Conservation (phyloP, 352 stramenopile species). For the Phytophthora capsici region DNA sequence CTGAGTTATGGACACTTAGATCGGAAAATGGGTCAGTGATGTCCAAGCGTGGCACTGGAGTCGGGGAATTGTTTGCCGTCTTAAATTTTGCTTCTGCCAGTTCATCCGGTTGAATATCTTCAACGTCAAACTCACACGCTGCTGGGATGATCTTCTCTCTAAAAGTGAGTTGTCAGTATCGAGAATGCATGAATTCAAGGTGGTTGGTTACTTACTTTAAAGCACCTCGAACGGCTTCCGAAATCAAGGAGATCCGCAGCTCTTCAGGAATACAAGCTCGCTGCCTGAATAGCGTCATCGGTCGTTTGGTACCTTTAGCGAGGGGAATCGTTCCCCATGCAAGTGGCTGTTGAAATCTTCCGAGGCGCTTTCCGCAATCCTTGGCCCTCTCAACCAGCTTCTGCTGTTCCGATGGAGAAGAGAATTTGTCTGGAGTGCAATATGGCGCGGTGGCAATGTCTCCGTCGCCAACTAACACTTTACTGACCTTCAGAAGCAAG, state of each 20-base stretch:
- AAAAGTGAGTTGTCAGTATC: slow-evolving; percentile 1
- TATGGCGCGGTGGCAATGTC: slow-evolving; percentile 65
- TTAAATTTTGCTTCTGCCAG: slow-evolving; percentile 53
- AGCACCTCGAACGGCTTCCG: slow-evolving; percentile 56
- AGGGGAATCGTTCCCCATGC: slow-evolving; percentile 68
- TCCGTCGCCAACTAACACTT: slow-evolving; percentile 60
- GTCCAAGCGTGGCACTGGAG: slow-evolving; percentile 17
- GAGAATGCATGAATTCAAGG: background rate
- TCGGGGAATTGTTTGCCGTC: slow-evolving; percentile 2
- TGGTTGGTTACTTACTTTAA: slow-evolving; percentile 46
- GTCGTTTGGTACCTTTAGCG: slow-evolving; percentile 44
- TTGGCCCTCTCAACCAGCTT: slow-evolving; percentile 61
- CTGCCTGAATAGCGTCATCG: slow-evolving; percentile 73
- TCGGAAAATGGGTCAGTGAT: slow-evolving; percentile 51
- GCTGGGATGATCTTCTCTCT: slow-evolving; percentile 63
- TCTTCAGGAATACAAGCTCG: slow-evolving; percentile 66
- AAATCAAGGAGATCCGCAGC: slow-evolving; percentile 56
- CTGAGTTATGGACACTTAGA: background rate
- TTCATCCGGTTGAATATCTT: slow-evolving; percentile 52
- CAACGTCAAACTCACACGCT: slow-evolving; percentile 64
- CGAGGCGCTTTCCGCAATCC: slow-evolving; percentile 55
- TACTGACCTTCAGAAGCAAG: slow-evolving; percentile 73
- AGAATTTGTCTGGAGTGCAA: slow-evolving; percentile 65
- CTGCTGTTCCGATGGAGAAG: slow-evolving; percentile 52
- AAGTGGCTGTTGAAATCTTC: slow-evolving; percentile 59